These are phyloP conservation scores for Ilex aquifolium DNA, from an alignment of 257 asterid genomes.

Conservation along the genomic window DNA sequence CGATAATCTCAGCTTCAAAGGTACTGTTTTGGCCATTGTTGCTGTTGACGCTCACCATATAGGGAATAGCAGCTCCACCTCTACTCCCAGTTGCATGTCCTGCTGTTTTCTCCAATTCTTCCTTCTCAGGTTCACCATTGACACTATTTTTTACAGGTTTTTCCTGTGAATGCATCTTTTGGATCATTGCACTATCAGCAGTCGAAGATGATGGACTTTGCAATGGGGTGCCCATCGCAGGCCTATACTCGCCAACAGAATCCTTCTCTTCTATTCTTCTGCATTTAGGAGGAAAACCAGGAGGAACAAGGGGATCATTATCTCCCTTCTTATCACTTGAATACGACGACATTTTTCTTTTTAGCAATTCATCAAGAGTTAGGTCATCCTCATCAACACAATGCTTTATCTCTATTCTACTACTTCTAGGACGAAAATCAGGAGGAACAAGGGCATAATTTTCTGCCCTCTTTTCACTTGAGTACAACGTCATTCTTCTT, in stretches of 20 bases:
- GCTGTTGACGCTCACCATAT: too few species aligned
- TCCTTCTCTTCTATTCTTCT: not conserved
- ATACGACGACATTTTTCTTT: not conserved
- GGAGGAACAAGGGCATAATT: conserved; percentile 7
- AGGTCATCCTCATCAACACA: too few species aligned
- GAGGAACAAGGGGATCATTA: conserved; percentile 6
- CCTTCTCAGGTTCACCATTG: not conserved
- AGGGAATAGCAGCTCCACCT: too few species aligned
- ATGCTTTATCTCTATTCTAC: too few species aligned
- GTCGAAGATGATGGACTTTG: conserved; percentile 2
- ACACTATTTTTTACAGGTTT: not conserved
- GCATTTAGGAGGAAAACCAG: conserved; percentile 7
- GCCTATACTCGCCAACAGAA: not conserved
- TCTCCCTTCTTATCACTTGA: not conserved
- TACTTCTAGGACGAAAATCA: not conserved
- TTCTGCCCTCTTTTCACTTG: not conserved
- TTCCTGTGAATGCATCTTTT: not conserved
- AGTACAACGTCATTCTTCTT: not conserved
- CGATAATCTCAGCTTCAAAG: too few species aligned
- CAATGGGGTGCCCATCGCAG: not conserved
- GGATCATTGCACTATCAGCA: not conserved
- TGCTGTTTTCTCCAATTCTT: not conserved
- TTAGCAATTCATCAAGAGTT: too few species aligned
- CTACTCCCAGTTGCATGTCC: too few species aligned
- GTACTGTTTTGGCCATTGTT: too few species aligned